Evolutionary conservation across 345 rosid species (phyloP).

Genomic region (Sapria himalayana): DNA sequence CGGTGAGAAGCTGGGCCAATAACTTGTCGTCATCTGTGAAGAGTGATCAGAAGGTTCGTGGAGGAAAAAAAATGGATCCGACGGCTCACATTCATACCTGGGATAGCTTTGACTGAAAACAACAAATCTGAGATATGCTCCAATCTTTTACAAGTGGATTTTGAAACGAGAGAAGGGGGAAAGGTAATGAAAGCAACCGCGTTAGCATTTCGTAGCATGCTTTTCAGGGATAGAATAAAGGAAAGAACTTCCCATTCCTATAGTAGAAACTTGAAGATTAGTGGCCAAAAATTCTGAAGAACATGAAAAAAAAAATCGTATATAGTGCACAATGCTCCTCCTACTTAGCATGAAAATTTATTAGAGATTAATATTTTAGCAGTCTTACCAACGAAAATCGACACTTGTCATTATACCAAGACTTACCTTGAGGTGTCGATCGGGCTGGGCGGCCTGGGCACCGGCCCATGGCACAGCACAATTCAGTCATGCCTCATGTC

Average conservation of each 20-base stretch:
- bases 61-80: not conserved
- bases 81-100: conserved; percentile 22
- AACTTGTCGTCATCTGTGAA: conserved; percentile 60
- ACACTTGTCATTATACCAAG: too few species aligned
- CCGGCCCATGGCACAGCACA: too few species aligned
- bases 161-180: conserved; percentile 52
- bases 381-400: too few species aligned
- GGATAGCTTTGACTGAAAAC: conserved; percentile 71
- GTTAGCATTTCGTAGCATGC: conserved; percentile 55
- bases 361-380: too few species aligned
- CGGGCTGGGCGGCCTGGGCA: too few species aligned
- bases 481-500: too few species aligned
- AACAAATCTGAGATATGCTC: conserved; percentile 80
- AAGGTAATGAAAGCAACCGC: conserved; percentile 64
- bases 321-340: too few species aligned
- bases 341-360: too few species aligned
- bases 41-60: conserved; percentile 2
- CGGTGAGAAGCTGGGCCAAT: conserved; percentile 57
- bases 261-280: too few species aligned
- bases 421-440: too few species aligned
- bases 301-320: too few species aligned
- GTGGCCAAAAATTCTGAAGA: too few species aligned
- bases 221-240: conserved; percentile 54
- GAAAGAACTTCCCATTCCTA: conserved; percentile 88
- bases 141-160: conserved; percentile 47